Evolutionary conservation across 2,329 filamentous ascomycete genomes (phyloP), one percentile per base, ranked within the genome.

Genomic region (Coniochaeta ligniaria): DNA sequence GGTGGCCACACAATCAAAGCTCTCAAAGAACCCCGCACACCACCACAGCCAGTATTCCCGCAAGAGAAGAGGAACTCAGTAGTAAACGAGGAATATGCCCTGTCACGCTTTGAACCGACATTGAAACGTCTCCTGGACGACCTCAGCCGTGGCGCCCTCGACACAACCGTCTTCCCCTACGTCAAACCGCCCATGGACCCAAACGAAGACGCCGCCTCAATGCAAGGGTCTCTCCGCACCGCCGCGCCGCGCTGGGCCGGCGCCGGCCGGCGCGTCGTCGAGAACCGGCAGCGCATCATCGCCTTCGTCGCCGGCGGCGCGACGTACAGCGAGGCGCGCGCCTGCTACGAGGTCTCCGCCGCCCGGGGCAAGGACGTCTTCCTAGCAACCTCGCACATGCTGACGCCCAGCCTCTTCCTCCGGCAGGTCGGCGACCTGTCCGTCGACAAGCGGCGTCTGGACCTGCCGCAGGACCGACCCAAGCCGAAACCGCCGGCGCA

Each of bases 231-330:
- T 16, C 82, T 99, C 26, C 89, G 95, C 61, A 91, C 91, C 11
- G 92, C 92, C 17, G 96, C 96, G 69, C 95, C 94, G 1, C 96
- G 93, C 47, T 99, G 95, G 95, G 95, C 95, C 1, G 91, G 91
- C 59, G 88, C 90, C 11, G 87, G 92, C 50, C 83, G 89, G 54
- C 84, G 86, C 31, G 87, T 79, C 62, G 85, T 81, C 62, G 94
- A 98, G 71, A 96, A 93, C 65, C 86, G 89, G 59, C 95, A 99
- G 72, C 87, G 95, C 59, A 83, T 98, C 59, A 90, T 99, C 62
- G 88, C 98, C 17, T 98, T 96, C 72, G 89, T 98, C 83, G 95
- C 94, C 1, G 95, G 95, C 56, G 95, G 95, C 52, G 95, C 95
- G 22, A 98, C 95, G 0, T 96, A 94, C 72, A 92, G 91, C 6